Base-by-base conservation (phyloP, 148 eudicot genomes). In the Fallopia convolvulus region DNA sequence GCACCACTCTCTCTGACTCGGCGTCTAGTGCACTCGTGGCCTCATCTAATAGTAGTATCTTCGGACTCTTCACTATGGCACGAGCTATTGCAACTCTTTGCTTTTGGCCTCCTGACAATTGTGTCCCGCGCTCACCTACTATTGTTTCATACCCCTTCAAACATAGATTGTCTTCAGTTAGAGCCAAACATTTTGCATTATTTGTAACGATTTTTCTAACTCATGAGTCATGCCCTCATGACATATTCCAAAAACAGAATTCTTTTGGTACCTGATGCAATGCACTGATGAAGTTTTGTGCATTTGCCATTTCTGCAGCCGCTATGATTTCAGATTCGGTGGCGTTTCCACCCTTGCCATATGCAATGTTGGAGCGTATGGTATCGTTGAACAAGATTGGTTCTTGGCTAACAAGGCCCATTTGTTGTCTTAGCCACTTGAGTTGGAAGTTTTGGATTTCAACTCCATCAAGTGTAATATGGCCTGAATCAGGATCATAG, bases 361-460 rank as follows among this genome's bases (percentile, higher is more conserved):
- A 84, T 1, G 90, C 88, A 72, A 91, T 88, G 83, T 91, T 91
- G 36, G 88, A 90, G 33, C 87, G 84, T 78, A 91, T 89, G 1
- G 93, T 89, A 46, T 89, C 85, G 60, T 89, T 89, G 55, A 89
- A 89, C 63, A 91, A 75, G 72, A 88, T 53, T 0, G 97, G 97
- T 75, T 91, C 97, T 82, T 91, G 97, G 83, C 92, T 88, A 23
- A 91, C 97, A 18, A 91, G 89, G 3, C 97, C 93, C 89, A 91
- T 91, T 75, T 91, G 97, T 73, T 84, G 88, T 85, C 97, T 87
- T 73, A 91, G 71, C 97, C 97, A 89, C 79, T 87, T 89, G 74
- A 91, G 71, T 72, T 88, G 86, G 44, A 89, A 68, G 71, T 82
- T 88, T 9, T 89, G 88, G n/a, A 91, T 87, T 70, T 90, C 93